Percentiles rank a stretch among this genome's conserved stretches.
Conservation (phyloP, 2,329 filamentous ascomycete species). For the Colletotrichum lini region DNA sequence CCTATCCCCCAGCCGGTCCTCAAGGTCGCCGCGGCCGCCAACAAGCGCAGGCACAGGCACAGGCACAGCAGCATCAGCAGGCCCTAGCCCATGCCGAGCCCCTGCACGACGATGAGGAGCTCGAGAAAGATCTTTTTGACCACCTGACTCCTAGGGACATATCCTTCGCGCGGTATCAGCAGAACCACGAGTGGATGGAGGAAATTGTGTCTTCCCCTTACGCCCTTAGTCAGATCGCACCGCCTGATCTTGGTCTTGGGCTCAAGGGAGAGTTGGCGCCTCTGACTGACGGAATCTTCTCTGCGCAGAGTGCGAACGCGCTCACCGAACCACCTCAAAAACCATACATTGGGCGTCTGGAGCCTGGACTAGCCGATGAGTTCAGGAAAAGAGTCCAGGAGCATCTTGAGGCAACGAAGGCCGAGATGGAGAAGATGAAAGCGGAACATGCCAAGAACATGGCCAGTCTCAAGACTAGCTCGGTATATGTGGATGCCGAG, state of each 20-base stretch:
- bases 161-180: constrained; percentile 87
- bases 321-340: constrained; percentile 64
- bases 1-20: constrained; percentile 70
- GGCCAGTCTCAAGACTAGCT: constrained; percentile 79
- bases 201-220: constrained; percentile 95
- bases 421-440: constrained; percentile 89
- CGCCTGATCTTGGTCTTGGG: constrained; percentile 89
- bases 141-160: constrained; percentile 91
- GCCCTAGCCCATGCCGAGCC: constrained; percentile 46
- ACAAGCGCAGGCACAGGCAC: constrained; percentile 58
- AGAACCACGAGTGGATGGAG: constrained; percentile 99
- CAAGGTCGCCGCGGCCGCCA: constrained; percentile 36
- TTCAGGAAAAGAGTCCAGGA: constrained; percentile 85
- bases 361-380: constrained; percentile 83
- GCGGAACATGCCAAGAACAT: constrained; percentile 82
- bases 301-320: constrained; percentile 72
- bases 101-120: constrained; percentile 82
- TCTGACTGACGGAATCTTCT: constrained; percentile 88
- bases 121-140: constrained; percentile 87
- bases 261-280: constrained; percentile 85
- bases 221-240: constrained; percentile 85
- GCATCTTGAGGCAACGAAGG: constrained; percentile 79
- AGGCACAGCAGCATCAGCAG: constrained; percentile 43
- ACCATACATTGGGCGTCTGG: constrained; percentile 77
- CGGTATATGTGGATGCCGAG: constrained; percentile 81